A percentile compares a stretch with the other conserved stretches of the same genome.
phyloP scores from a whole-genome alignment of 805 yeast genomes.

The Ogataea trehaloabstinens region DNA sequence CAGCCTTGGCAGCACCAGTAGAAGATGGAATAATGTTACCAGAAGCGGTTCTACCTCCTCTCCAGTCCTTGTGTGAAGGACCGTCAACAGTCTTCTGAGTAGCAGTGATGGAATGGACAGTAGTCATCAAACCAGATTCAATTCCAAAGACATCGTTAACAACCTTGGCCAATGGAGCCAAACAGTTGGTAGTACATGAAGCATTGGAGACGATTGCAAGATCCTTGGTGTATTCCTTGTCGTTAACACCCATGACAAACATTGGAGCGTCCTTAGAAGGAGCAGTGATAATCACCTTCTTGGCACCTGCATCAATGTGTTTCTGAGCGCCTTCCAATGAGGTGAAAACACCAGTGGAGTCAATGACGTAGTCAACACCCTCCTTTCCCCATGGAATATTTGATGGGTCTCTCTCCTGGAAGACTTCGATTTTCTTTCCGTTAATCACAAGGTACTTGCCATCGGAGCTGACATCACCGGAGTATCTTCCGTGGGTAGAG shows the following conservation, averaged over 20 bases:
- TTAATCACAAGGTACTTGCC: constrained; percentile 63
- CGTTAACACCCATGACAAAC: constrained; percentile 92
- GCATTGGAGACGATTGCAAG: constrained; percentile 83
- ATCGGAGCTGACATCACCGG: constrained; percentile 64
- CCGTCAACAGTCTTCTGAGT: constrained; percentile 97
- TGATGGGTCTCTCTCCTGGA: constrained; percentile 83
- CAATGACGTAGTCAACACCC: constrained; percentile 84
- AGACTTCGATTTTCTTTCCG: constrained; percentile 64
- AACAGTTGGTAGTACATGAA: constrained; percentile 94
- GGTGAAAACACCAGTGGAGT: constrained; percentile 95
- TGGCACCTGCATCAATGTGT: constrained; percentile 89
- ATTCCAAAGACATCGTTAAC: constrained; percentile 82
- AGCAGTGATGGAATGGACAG: constrained; percentile 94
- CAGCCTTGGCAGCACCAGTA: constrained; percentile 98
- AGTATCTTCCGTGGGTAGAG: constrained; percentile 85
- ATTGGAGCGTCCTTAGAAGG: constrained; percentile 93
- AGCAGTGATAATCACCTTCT: constrained; percentile 92
- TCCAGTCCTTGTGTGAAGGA: constrained; percentile 97
- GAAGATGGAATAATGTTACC: constrained; percentile 95
- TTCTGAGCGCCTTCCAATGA: constrained; percentile 73
- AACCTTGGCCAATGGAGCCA: constrained; percentile 92
- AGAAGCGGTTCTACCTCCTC: constrained; percentile 97
- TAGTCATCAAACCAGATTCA: constrained; percentile 92
- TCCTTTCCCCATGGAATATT: constrained; percentile 82
- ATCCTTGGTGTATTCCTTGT: constrained; percentile 72